Evolutionary conservation across 495 filamentous ascomycete species (phyloP), one percentile per base, ranked within the genome.

Genomic region (Hamigera avellanea): DNA sequence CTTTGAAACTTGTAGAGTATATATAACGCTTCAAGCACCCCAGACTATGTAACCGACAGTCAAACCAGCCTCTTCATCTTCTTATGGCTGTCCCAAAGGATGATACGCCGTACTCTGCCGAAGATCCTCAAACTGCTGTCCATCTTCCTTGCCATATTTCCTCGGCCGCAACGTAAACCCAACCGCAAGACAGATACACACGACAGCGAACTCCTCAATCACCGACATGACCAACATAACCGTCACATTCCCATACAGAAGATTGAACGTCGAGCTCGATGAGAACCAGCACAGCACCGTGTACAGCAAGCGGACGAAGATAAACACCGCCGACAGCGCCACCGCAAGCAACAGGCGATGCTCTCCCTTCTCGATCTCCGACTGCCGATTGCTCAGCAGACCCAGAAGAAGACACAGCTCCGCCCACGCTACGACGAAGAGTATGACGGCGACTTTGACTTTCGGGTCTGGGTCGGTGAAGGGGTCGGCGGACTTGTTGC

Each of bases 301-400:
- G 40, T 69, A 69, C 25, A 66, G 35, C 1, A 67, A 31, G 9
- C 65, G 54, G 14, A 67, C 48, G n/a, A 64, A 39, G 17, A 69
- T 44, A 35, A 69, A 53, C 2, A 59, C 59, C 1, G 53, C 40
- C 2, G 54, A 50, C 13, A 61, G 19, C 1, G 43, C 48, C 14
- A 64, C 55, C 2, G 59, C 64, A 8, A 56, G 26, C 9, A 66
- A 19, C 14, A 59, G 39, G 8, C 59, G 49, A 25, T 56, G 49
- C 42, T 67, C 64, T 23, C 53, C 52, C 1, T 40, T 39, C 40
- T 51, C 44, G 12, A 53, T 41, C n/a, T 37, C 35, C 5, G 10
- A 21, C 27, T 33, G 36, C 5, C 26, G 51, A 2, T 33, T 6
- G 33, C 21, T 19, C 1, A 56, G 12, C 10, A 59, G 19, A 7